Base-by-base conservation (phyloP, 306 rosid species). In the Cercis canadensis region DNA sequence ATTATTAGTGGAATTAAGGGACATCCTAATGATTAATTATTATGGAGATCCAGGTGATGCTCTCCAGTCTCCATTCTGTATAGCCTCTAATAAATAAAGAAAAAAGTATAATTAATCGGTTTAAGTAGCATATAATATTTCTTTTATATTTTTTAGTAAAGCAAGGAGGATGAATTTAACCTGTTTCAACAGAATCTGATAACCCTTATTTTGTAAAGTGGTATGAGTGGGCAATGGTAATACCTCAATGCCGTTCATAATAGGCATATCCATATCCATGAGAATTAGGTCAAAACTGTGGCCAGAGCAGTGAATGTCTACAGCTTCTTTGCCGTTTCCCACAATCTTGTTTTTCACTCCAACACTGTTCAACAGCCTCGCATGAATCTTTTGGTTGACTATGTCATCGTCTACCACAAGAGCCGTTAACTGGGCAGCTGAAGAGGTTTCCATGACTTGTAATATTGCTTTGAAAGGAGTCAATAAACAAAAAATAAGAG, bases 181-280 rank as follows among this genome's bases (percentile, higher is more conserved):
- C n/a, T n/a, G n/a, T n/a, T n/a, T n/a, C n/a, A n/a, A n/a, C n/a
- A n/a, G n/a, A n/a, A n/a, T n/a, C n/a, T n/a, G n/a, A n/a, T n/a
- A n/a, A n/a, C n/a, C n/a, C n/a, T n/a, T n/a, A n/a, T n/a, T n/a
- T n/a, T n/a, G n/a, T n/a, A n/a, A n/a, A n/a, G n/a, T n/a, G n/a
- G n/a, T n/a, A n/a, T n/a, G n/a, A n/a, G n/a, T n/a, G n/a, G n/a
- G n/a, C n/a, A n/a, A n/a, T n/a, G n/a, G n/a, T n/a, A n/a, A n/a
- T 11, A 18, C 98, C 95, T 92, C 85, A 59, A 89, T 78, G 69
- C 98, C 98, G 80, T 88, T 82, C 98, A 92, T 89, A 46, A 92
- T 17, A 32, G 98, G 96, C 98, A 92, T 92, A 12, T 92, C 98
- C 78, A 75, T 69, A 80, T 92, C 98, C 96, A 92, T 89, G 74